These are phyloP conservation scores for Monilinia fructicola DNA, from an alignment of 2,329 filamentous ascomycete genomes.

Conservation along the genomic window DNA sequence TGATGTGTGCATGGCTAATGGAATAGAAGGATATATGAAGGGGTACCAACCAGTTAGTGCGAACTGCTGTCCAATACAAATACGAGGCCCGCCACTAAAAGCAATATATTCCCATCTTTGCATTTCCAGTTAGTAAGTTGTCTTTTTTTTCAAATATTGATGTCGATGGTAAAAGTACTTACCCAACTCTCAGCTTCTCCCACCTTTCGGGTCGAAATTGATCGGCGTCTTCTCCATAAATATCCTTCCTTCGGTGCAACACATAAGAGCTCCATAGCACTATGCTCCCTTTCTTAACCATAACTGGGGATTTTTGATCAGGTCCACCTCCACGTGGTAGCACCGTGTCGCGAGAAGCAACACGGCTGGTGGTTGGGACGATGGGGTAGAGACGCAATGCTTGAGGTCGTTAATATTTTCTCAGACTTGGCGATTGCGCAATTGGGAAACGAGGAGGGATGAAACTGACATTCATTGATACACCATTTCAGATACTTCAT, in stretches of 20 bases:
- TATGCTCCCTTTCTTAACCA: slow-evolving; percentile 36
- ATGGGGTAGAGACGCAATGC: slow-evolving; percentile 49
- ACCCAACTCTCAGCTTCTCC: slow-evolving; percentile 38
- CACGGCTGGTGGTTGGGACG: slow-evolving; percentile 52
- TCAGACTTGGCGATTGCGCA: too few relatives aligned
- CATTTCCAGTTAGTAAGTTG: slow-evolving; percentile 46
- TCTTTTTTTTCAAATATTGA: not conserved
- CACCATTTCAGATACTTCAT: slow-evolving; percentile 33
- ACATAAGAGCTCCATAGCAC: slow-evolving; percentile 32
- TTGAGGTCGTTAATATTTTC: slow-evolving; percentile 33
- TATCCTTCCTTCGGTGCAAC: slow-evolving; percentile 46
- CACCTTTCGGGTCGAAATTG: slow-evolving; percentile 36
- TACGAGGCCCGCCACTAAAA: slow-evolving; percentile 68
- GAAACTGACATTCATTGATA: slow-evolving; percentile 42
- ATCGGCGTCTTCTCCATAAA: slow-evolving; percentile 62
- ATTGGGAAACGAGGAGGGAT: not conserved
- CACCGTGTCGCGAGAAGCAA: slow-evolving; percentile 47
- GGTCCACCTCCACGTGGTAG: slow-evolving; percentile 43
- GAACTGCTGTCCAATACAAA: slow-evolving; percentile 61
- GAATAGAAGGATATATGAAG: slow-evolving; percentile 35
- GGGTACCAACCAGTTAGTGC: slow-evolving; percentile 29
- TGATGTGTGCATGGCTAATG: slow-evolving; percentile 28
- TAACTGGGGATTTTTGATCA: slow-evolving; percentile 38
- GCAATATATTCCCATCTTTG: slow-evolving; percentile 70
- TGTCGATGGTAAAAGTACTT: not conserved